Evolutionary conservation across 441 rosid species (phyloP), one percentile per base, ranked within the genome.

Genomic region (Melianthus villosus): DNA sequence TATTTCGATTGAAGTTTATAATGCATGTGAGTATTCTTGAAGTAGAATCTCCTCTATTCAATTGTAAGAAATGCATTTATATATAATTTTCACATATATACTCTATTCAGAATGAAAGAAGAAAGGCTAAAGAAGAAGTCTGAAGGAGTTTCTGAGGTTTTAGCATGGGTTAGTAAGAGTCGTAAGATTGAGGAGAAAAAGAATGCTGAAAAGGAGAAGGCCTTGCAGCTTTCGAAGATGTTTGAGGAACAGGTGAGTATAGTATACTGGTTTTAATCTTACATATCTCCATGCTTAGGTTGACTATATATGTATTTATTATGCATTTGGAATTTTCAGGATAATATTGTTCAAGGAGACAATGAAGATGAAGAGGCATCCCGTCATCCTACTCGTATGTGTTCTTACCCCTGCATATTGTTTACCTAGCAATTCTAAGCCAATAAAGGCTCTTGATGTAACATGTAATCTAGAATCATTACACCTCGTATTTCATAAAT

Each of bases 221-320:
- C 86, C 34, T 60, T 64, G 57, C 86, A 73, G 64, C 79, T 75
- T 29, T 82, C 93, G 3, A 82, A 62, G 64, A 39, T 63, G 53
- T 82, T 89, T 65, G 96, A 84, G 71, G 96, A 89, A 70, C 93
- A 79, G 78, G 98, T 89, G 16, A 16, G 50, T 55, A 25, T 46
- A 18, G 27, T n/a, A n/a, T n/a, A n/a, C n/a, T n/a, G n/a, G n/a
- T n/a, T n/a, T n/a, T n/a, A 16, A 53, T 32, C 14, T 11, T 29
- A 48, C 16, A 16, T 18, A 31, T 22, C 32, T 50, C 20, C 16
- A 34, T 50, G 30, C 17, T 49, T 44, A 34, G 16, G 16, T 23
- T 38, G 30, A 32, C 46, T 9, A 16, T 45, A 27, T 15, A 42
- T 22, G 50, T 32, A 46, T 34, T 31, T 29, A 22, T 28, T 27